Base-by-base conservation (phyloP, 169 alveolate genomes). In the Cryptosporidium sp. region DNA sequence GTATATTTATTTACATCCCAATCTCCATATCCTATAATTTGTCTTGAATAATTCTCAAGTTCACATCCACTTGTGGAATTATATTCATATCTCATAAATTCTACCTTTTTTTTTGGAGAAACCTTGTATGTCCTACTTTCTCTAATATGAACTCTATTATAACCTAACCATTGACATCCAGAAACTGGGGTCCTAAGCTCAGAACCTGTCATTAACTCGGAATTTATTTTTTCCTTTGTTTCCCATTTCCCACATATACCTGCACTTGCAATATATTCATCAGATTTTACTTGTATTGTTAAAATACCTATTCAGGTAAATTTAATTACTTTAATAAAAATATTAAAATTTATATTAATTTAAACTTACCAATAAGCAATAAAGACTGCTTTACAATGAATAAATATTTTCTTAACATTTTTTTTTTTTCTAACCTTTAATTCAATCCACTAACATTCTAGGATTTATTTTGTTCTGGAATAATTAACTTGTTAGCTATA, bases 11-110 rank as follows among this genome's bases (percentile, higher is more conserved):
- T 35, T 56, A 80, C n/a, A 33, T 80, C 75, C 87, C 87, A 80
- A 16, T 37, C 70, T 21, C 87, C 87, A 48, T 80, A 62, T n/a
- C 80, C 87, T 31, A 80, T 65, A 39, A 80, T 80, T 45, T 62
- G 87, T 26, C 87, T 60, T 3, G 80, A 62, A 42, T 42, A 80
- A 61, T 80, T 80, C 35, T 80, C 87, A 9, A 65, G 67, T 53
- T 80, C 87, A 37, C 87, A 80, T 8, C 87, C 87, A 45, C 69
- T 80, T 42, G 87, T 80, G 21, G 87, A 80, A 31, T 80, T 80
- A 65, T 80, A 80, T 18, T 80, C 87, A 26, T 58, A 80, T 18
- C 87, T 48, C 56, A 65, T 58, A 61, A 62, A 80, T 61, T 80
- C 87, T 12, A 80, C 53, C 12, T 7, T 80, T 42, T 80, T 80